Percentiles rank a stretch among this genome's conserved stretches.
Conservation (phyloP, 208 protist genomes). For the Wallacemonas sp. region DNA sequence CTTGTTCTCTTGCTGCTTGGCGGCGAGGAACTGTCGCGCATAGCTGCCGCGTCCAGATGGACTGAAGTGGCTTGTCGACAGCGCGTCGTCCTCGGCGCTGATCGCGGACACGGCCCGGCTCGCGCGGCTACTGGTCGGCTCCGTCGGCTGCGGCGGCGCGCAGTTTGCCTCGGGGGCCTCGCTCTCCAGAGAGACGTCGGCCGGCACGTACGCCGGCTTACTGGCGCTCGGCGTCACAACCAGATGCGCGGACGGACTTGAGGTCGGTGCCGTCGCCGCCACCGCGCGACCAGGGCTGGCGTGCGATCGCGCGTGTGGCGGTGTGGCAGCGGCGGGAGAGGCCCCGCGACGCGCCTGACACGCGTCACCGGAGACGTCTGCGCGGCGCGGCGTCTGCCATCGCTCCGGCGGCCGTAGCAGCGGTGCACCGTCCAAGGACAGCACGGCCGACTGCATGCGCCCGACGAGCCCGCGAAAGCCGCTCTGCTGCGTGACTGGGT, state of each 20-base stretch:
- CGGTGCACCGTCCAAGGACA: slow-evolving; percentile 72
- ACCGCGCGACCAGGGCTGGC: not conserved
- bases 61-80: not conserved
- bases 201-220: not conserved
- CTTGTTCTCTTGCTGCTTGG: not conserved
- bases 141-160: not conserved
- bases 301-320: not conserved
- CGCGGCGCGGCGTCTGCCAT: not conserved
- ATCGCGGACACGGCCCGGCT: not conserved
- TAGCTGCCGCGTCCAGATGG: slow-evolving; percentile 7
- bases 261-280: not conserved
- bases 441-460: slow-evolving; percentile 42
- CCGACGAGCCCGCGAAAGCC: slow-evolving; percentile 51
- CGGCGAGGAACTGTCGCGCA: slow-evolving; percentile 4
- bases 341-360: too few relatives aligned
- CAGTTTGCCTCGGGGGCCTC: not conserved
- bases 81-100: not conserved
- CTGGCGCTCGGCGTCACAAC: not conserved
- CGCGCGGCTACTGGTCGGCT: not conserved
- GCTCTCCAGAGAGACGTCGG: slow-evolving; percentile 10
- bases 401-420: slow-evolving; percentile 30
- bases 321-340: not conserved
- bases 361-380: too few relatives aligned
- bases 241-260: not conserved
- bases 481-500: slow-evolving; percentile 56